Base-by-base conservation (phyloP, 257 asterid genomes). In the Salvia splendens region DNA sequence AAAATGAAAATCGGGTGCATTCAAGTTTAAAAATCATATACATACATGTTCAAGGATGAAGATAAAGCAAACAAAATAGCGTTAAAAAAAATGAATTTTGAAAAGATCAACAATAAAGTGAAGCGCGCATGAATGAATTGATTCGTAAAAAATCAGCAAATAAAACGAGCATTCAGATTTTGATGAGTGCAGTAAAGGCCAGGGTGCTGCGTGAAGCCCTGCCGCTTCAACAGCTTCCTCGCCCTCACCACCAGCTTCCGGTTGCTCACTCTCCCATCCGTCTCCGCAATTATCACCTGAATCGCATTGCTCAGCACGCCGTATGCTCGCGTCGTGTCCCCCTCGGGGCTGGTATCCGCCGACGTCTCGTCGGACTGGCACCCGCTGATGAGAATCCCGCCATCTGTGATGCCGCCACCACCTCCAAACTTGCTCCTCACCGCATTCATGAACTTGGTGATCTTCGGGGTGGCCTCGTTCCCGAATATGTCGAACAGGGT, bases 291-390 rank as follows among this genome's bases (percentile, higher is more conserved):
- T 55, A 93, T 93, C 36, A 28, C 66, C 87, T 89, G 97, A 61
- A 92, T 86, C n/a, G 98, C 97, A 42, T 89, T 92, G 80, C 97
- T 92, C 69, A 89, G 71, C n/a, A 93, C 97, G 2, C 98, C 96
- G 14, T 89, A 92, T 16, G 98, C 89, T 6, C 60, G 79, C 17
- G 81, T 68, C 0, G 84, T 60, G 38, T 84, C 86, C 0, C 95
- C 91, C 0, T 82, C 55, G 0, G 97, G 95, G 47, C 72, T 76
- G 7, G 97, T 96, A 57, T 92, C 98, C 0, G 96, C 97, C 0
- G 98, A 86, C 1, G 95, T 87, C 52, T 89, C 85, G 45, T 87
- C 84, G 0, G 98, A 86, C 67, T 92, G 98, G 68, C 98, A 92
- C 28, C 97, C 98, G 42, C 97, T 87, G 43, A 92, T 85, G 12